Evolutionary conservation across 306 rosid species (phyloP).

Genomic region (Malus orientalis): DNA sequence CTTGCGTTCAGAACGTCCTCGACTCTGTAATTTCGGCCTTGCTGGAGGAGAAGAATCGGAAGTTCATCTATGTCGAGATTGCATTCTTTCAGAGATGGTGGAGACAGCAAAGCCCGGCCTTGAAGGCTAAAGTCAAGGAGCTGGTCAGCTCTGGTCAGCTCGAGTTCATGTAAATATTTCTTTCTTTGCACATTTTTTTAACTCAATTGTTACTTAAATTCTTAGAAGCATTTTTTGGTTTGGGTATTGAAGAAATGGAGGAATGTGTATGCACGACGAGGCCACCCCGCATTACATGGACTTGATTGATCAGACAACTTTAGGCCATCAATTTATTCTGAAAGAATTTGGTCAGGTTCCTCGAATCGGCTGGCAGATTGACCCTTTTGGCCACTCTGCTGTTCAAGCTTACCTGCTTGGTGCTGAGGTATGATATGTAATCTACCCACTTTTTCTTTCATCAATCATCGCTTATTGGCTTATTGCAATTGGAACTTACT

Average conservation of each 20-base stretch:
- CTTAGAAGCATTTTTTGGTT: neutral
- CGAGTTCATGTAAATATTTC: constrained; percentile 62
- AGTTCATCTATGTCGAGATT: constrained; percentile 72
- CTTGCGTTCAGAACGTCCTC: constrained; percentile 75
- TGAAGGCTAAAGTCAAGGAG: constrained; percentile 54
- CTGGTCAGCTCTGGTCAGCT: constrained; percentile 73
- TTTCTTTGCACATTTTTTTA: neutral
- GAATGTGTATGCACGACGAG: constrained; percentile 87
- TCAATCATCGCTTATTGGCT: neutral
- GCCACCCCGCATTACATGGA: constrained; percentile 79
- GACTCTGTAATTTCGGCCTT: constrained; percentile 69
- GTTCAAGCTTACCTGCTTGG: constrained; percentile 85
- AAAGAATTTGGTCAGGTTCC: constrained; percentile 61
- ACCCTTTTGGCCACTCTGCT: constrained; percentile 82
- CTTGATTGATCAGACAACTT: constrained; percentile 76
- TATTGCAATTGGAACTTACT: neutral
- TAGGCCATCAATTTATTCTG: constrained; percentile 64
- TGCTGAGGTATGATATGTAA: constrained; percentile 43
- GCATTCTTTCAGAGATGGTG: constrained; percentile 90
- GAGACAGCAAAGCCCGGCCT: constrained; percentile 66
- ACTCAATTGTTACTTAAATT: neutral
- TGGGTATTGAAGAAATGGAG: constrained; percentile 58
- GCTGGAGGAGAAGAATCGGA: constrained; percentile 64
- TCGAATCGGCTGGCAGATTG: constrained; percentile 88
- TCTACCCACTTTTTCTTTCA: neutral